Evolutionary conservation across 345 rosid genomes (phyloP), one percentile per base, ranked within the genome.

Genomic region (Acer yangbiense): DNA sequence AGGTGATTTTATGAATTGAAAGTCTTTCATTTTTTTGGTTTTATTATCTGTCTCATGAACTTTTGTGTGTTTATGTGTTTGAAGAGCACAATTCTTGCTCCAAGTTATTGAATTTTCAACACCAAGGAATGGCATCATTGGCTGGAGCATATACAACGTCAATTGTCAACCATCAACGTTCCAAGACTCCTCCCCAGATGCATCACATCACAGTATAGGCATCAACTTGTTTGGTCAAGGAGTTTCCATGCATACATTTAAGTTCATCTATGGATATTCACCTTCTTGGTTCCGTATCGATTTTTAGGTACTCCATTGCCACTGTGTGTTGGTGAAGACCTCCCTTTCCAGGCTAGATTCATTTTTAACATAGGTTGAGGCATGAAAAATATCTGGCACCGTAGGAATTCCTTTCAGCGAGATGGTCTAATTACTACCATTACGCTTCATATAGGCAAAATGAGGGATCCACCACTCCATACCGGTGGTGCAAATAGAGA

Each of bases 81-180:
- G 69, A 71, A 81, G 21, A 69, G 69, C 58, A 41, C 21, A 27
- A 57, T 43, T 39, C 44, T 21, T 57, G 25, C 52, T 68, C 72
- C n/a, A 29, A 74, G 76, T 44, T 67, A 81, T 67, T 63, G 46
- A 71, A 69, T 41, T 25, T 68, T 87, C 79, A 65, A 41, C 79
- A 77, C 70, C 81, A 71, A 84, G 88, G 79, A 60, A 91, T 93
- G 93, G 86, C 79, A 20, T 86, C 86, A 43, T 76, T 86, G 11
- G 80, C 76, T 14, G 86, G 77, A 82, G 72, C 84, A 52, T 83
- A 84, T 39, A 70, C 82, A 10, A 44, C 78, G 72, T 76, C 29
- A 27, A 29, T 29, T 29, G 32, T 48, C 81, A 16, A 72, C 78
- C 44, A 61, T 76, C 57, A 41, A 25, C 11, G 54, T 67, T 85